A percentile compares a stretch with the other conserved stretches of the same genome.
These are phyloP conservation scores for Apiospora rasikravindrae DNA, from an alignment of 2,329 filamentous ascomycete species.

Conservation along the genomic window DNA sequence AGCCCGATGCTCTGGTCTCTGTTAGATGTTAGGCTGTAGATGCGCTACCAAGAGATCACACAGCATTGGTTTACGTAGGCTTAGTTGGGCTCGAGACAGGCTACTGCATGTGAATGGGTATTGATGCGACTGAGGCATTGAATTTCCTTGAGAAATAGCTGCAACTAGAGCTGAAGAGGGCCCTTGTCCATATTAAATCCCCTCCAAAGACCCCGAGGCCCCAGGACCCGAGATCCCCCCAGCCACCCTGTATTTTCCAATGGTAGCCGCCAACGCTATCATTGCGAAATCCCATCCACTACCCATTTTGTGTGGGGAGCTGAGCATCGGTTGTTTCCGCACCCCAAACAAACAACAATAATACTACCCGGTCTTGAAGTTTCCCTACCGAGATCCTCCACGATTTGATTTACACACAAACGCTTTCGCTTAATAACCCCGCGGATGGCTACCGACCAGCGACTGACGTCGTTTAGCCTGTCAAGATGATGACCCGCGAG, in stretches of 20 bases:
- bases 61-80: background rate
- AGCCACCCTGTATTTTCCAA: constrained; percentile 15
- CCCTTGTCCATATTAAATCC: background rate
- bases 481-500: constrained; percentile 56
- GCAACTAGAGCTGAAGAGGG: background rate
- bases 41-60: background rate
- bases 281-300: constrained; percentile 9
- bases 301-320: constrained; percentile 16
- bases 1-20: background rate
- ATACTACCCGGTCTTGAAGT: constrained; percentile 7
- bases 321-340: constrained; percentile 15
- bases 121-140: constrained; percentile 2
- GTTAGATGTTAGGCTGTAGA: background rate
- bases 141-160: constrained; percentile 11
- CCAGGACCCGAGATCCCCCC: constrained; percentile 3
- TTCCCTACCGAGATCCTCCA: background rate
- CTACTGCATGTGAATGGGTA: constrained; percentile 13
- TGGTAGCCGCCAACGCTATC: constrained; percentile 14
- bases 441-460: constrained; percentile 11
- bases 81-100: constrained; percentile 4
- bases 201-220: constrained; percentile 2
- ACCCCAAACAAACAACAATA: constrained; percentile 16
- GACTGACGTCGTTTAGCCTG: constrained; percentile 24
- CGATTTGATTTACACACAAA: background rate
- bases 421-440: background rate